These are phyloP conservation scores for Carex myosuroides DNA, from an alignment of 176 grass and related monocot genomes.

Conservation along the genomic window DNA sequence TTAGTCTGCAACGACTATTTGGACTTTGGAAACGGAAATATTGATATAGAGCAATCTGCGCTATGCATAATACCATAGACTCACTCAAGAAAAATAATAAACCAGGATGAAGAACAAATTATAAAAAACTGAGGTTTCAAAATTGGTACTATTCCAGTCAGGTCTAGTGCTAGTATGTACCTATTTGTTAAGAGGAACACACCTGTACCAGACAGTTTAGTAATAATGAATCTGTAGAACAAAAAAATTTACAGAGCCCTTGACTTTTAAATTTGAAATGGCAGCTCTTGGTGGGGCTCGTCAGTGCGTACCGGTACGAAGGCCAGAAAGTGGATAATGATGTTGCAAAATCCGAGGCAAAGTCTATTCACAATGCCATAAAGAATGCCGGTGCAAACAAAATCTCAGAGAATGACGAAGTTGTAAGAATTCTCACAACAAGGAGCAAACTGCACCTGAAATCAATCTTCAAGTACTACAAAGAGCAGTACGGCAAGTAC, in stretches of 20 bases:
- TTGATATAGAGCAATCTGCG: no score
- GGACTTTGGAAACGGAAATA: no score
- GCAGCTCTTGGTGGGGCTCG: constrained; percentile 73
- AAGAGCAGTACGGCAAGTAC: constrained; percentile 38
- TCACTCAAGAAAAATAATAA: neutral
- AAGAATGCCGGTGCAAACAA: constrained; percentile 33
- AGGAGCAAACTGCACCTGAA: constrained; percentile 75
- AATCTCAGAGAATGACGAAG: constrained; percentile 50
- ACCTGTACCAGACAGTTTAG: neutral
- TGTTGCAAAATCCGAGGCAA: constrained; percentile 50
- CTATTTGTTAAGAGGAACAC: neutral
- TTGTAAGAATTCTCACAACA: constrained; percentile 69
- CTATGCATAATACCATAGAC: no score
- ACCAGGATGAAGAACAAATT: neutral
- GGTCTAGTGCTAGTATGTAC: neutral
- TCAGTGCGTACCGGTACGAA: constrained; percentile 87
- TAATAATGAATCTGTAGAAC: neutral
- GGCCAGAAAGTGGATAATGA: constrained; percentile 50
- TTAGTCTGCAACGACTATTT: no score
- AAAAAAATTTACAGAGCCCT: neutral
- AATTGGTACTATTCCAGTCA: neutral
- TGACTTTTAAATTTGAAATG: neutral
- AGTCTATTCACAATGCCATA: constrained; percentile 44
- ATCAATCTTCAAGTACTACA: constrained; percentile 66
- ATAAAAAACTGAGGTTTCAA: neutral